These are phyloP conservation scores for Angophora floribunda DNA, from an alignment of 345 rosid genomes.

Conservation along the genomic window DNA sequence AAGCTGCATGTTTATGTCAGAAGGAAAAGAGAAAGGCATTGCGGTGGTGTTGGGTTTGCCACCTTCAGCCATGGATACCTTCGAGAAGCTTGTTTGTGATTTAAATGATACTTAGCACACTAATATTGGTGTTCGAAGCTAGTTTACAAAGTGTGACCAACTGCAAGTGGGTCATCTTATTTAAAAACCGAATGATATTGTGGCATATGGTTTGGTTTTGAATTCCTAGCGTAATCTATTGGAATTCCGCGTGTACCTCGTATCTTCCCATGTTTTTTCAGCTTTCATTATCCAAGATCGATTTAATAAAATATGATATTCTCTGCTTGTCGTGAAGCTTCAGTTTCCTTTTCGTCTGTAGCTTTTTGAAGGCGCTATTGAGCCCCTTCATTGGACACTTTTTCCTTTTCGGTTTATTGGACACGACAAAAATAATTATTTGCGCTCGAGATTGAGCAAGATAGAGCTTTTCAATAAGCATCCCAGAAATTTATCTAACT, in stretches of 20 bases:
- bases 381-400: not conserved
- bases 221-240: not conserved
- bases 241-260: not conserved
- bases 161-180: not conserved
- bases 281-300: not conserved
- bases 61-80: not conserved
- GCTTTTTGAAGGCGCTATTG: not conserved
- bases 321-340: not conserved
- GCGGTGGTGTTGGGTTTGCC: not conserved
- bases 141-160: not conserved
- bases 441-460: not conserved
- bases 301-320: not conserved
- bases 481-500: not conserved
- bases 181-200: not conserved
- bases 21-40: not conserved
- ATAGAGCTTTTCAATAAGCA: not conserved
- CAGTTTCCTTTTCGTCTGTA: not conserved
- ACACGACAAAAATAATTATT: not conserved
- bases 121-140: not conserved
- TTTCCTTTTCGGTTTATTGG: not conserved
- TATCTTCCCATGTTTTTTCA: not conserved
- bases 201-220: not conserved
- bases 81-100: not conserved
- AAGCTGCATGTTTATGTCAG: not conserved
- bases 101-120: not conserved